Conservation (phyloP, 2,329 filamentous ascomycete genomes). For the Aspergillus sp. region DNA sequence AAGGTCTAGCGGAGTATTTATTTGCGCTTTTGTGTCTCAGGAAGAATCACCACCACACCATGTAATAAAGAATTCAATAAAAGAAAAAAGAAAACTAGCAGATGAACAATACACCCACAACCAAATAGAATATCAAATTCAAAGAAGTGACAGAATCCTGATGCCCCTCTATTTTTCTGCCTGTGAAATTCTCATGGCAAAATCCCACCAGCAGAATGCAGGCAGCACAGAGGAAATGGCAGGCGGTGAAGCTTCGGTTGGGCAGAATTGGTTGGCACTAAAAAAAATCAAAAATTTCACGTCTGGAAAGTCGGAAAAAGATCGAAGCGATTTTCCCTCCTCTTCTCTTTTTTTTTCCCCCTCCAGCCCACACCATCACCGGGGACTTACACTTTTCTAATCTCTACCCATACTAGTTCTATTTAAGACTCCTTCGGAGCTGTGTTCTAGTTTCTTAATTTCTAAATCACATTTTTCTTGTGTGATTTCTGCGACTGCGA, state of each 20-base stretch:
- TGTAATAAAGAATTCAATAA: not conserved
- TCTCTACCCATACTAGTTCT: slow-evolving; percentile 21
- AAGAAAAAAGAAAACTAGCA: not conserved
- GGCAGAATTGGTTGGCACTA: slow-evolving; percentile 8
- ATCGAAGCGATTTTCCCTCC: slow-evolving; percentile 1
- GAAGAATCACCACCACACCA: not conserved
- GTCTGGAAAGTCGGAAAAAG: too few relatives aligned
- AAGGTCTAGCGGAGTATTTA: too few relatives aligned
- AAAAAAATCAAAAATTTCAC: slow-evolving; percentile 5
- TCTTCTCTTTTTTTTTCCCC: slow-evolving; percentile 16
- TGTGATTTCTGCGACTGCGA: slow-evolving; percentile 18
- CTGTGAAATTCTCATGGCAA: slow-evolving; percentile 6
- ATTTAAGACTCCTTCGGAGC: slow-evolving; percentile 30
- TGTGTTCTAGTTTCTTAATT: slow-evolving; percentile 28
- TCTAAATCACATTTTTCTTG: slow-evolving; percentile 5
- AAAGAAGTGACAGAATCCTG: too few relatives aligned
- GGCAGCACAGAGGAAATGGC: not conserved
- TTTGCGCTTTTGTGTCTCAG: too few relatives aligned
- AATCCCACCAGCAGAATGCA: slow-evolving; percentile 6
- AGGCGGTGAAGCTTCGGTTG: slow-evolving; percentile 16
- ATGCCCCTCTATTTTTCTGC: slow-evolving; percentile 4
- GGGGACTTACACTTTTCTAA: too few relatives aligned
- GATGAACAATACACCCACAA: not conserved
- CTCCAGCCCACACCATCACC: not conserved
- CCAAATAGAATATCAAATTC: too few relatives aligned